phyloP scores from a whole-genome alignment of 305 asterid species.

The Rubia peregrina region DNA sequence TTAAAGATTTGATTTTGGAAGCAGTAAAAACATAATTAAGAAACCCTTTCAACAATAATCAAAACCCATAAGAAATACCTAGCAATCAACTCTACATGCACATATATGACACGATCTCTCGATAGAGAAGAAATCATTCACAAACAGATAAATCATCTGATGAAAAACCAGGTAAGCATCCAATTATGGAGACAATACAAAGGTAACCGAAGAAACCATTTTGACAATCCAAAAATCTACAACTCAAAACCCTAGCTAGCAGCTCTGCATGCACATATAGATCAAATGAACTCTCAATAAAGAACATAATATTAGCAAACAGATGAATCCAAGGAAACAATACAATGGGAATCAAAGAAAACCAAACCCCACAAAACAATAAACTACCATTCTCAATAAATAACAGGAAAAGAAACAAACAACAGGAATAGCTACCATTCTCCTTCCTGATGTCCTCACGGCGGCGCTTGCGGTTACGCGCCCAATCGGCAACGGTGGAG shows the following conservation, averaged over 20 bases:
- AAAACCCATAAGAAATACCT: too few species aligned
- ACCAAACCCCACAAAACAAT: conserved; percentile 7
- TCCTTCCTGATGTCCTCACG: conserved; percentile 59
- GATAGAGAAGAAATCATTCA: neutral
- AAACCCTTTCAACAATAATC: too few species aligned
- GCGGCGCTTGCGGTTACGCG: conserved; percentile 75
- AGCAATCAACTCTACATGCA: too few species aligned
- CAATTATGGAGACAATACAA: too few species aligned
- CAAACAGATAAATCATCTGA: too few species aligned
- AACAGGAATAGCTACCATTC: conserved; percentile 39
- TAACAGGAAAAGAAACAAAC: neutral
- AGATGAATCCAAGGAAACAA: neutral
- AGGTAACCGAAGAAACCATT: too few species aligned
- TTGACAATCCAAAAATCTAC: neutral
- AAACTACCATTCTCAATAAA: neutral
- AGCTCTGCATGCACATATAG: neutral
- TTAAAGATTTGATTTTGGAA: too few species aligned
- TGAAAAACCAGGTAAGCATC: too few species aligned
- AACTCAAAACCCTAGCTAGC: neutral
- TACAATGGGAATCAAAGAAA: conserved; percentile 51
- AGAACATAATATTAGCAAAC: neutral
- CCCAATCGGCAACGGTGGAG: conserved; percentile 79
- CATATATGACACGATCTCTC: neutral
- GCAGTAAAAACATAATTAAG: too few species aligned
- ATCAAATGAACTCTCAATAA: neutral